Conservation (phyloP, 139 green algal genomes). For the Chlorella sp. region DNA sequence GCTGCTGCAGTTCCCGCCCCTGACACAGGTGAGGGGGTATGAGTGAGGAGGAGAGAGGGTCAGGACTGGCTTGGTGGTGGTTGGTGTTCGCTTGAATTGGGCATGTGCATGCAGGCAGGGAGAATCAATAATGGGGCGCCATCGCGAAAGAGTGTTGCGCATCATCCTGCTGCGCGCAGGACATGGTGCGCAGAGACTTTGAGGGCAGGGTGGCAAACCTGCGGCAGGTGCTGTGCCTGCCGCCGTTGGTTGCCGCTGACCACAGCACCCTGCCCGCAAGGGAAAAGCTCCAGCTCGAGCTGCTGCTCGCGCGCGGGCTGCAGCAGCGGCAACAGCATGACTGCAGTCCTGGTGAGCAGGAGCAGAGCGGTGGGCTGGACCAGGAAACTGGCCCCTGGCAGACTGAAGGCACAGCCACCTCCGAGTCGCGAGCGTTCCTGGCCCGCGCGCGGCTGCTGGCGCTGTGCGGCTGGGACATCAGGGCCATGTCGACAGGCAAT, state of each 20-base stretch:
- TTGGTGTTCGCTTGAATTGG: too few species aligned
- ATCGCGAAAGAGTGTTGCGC: not conserved
- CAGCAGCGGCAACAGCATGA: not conserved
- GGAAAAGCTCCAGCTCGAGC: not conserved
- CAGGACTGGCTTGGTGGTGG: too few species aligned
- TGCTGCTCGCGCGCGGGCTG: slow-evolving; percentile 12
- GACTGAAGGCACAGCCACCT: not conserved
- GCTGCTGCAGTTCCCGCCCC: slow-evolving; percentile 59
- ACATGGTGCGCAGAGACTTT: slow-evolving; percentile 30
- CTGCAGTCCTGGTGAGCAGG: not conserved
- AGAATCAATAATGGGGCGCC: not conserved
- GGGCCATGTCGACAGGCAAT: slow-evolving; percentile 3
- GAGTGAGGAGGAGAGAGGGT: too few species aligned
- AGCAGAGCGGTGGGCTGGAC: slow-evolving; percentile 1
- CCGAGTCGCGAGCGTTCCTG: slow-evolving; percentile 10
- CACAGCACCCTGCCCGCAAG: not conserved
- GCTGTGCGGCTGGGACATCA: slow-evolving; percentile 50
- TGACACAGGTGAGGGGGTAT: slow-evolving; percentile 13
- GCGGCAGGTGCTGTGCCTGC: slow-evolving; percentile 36
- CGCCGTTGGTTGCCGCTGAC: slow-evolving; percentile 13
- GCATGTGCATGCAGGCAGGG: not conserved
- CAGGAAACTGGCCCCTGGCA: not conserved
- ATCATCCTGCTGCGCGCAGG: not conserved
- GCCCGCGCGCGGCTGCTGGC: slow-evolving; percentile 33
- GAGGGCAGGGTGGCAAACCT: slow-evolving; percentile 7